A percentile compares a stretch with the other conserved stretches of the same genome.
These are phyloP conservation scores for slime mould (Dictyostelium discoideum) DNA, from an alignment of 78 protist genomes.

Conservation along the genomic window DNA sequence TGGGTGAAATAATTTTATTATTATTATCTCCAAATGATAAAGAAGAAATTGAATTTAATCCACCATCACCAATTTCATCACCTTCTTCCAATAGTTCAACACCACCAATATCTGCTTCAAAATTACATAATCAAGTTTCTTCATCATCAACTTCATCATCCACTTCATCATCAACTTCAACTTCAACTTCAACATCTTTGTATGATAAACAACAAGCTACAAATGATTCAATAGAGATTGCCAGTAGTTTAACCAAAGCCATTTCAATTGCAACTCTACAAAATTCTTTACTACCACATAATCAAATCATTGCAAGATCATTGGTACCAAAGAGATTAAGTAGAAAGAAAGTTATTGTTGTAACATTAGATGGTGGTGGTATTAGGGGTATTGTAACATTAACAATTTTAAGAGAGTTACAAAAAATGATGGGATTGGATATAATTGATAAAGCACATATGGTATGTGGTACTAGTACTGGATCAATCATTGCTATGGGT, in stretches of 20 bases:
- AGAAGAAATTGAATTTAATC: not conserved
- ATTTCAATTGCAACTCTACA: not conserved
- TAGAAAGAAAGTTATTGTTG: not conserved
- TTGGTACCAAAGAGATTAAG: not conserved
- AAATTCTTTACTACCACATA: not conserved
- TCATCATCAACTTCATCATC: not conserved
- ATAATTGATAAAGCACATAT: not conserved
- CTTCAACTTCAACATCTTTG: not conserved
- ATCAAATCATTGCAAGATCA: not conserved
- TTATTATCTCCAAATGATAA: not conserved
- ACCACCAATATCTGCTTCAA: not conserved
- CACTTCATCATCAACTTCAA: not conserved
- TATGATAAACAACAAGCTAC: not conserved
- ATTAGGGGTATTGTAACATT: constrained; percentile 34
- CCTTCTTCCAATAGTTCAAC: constrained; percentile 5
- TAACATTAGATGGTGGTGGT: constrained; percentile 61
- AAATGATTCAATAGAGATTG: not conserved
- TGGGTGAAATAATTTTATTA: constrained; percentile 5
- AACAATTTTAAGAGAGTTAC: not conserved
- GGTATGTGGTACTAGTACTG: constrained; percentile 41
- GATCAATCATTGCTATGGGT: constrained; percentile 2
- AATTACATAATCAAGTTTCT: not conserved
- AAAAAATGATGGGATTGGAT: not conserved
- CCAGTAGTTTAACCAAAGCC: not conserved
- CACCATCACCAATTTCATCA: not conserved